Evolutionary conservation across 352 stramenopile species (phyloP).

Genomic region (Elongisporangium prolatum): DNA sequence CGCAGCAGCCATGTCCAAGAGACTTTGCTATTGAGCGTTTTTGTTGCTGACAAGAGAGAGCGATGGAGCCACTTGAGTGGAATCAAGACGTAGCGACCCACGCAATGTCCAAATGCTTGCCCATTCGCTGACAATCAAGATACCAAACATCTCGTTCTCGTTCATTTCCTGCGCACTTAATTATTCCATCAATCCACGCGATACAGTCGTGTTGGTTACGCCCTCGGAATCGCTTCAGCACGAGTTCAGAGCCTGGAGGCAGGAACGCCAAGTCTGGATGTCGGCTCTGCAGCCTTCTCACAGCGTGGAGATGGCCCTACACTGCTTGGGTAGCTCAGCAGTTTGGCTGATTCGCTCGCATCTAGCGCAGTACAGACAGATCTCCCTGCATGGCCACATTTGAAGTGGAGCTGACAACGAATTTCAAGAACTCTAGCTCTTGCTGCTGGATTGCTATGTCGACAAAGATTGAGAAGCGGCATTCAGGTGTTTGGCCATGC

Average conservation of each 20-base stretch:
- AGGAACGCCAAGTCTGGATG: conserved; percentile 1
- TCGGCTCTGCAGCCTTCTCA: conserved; percentile 34
- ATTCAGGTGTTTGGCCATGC: neutral
- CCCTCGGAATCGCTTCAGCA: neutral
- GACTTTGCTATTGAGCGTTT: neutral
- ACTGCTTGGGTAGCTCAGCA: neutral
- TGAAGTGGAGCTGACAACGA: neutral
- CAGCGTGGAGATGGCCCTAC: conserved; percentile 11
- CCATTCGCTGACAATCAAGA: neutral
- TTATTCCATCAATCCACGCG: neutral
- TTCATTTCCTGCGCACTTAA: neutral
- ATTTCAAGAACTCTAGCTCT: neutral
- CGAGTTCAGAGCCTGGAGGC: neutral
- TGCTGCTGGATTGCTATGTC: neutral
- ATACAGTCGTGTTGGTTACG: neutral
- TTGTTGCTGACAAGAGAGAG: neutral
- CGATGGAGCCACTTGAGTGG: neutral
- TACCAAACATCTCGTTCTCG: neutral
- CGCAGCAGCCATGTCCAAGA: neutral
- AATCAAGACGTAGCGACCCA: neutral
- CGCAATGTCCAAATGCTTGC: neutral
- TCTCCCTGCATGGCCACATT: neutral
- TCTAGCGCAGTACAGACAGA: neutral
- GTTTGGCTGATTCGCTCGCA: neutral
- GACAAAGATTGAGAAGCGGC: neutral